These are phyloP conservation scores for Daedaleopsis sinensis DNA, from an alignment of 768 basidiomycete genomes.

Conservation along the genomic window DNA sequence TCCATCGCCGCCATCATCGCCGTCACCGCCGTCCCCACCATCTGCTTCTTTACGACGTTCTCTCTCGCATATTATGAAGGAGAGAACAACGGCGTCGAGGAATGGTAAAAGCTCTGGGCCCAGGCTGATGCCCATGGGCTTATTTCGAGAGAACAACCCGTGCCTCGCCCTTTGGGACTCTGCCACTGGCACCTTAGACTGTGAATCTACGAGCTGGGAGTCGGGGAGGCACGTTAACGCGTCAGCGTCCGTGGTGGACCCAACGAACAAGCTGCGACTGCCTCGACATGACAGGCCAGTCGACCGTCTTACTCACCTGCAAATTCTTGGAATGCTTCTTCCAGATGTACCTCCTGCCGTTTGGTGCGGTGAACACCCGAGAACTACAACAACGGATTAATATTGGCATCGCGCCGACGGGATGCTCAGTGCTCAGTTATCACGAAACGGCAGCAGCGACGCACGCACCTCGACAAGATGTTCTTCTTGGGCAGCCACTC, in stretches of 20 bases:
- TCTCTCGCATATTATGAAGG: constrained; percentile 5
- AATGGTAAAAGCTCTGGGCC: background rate
- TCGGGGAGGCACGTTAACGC: too few relatives aligned
- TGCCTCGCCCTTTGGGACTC: background rate
- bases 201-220: background rate
- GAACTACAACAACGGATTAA: too few relatives aligned
- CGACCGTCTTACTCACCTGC: background rate
- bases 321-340: background rate
- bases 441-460: too few relatives aligned
- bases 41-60: too few relatives aligned
- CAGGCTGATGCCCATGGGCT: background rate
- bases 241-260: too few relatives aligned
- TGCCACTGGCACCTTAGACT: background rate
- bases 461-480: background rate
- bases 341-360: constrained; percentile 2
- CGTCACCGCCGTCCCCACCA: too few relatives aligned
- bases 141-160: background rate
- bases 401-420: too few relatives aligned
- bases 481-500: constrained; percentile 2
- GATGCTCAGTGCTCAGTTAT: too few relatives aligned
- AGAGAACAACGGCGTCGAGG: background rate
- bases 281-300: too few relatives aligned
- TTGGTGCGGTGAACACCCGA: background rate
- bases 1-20: too few relatives aligned
- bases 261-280: too few relatives aligned